Base-by-base conservation (phyloP, 371 early-diverging fungal genomes). In the Mucor circinelloides region DNA sequence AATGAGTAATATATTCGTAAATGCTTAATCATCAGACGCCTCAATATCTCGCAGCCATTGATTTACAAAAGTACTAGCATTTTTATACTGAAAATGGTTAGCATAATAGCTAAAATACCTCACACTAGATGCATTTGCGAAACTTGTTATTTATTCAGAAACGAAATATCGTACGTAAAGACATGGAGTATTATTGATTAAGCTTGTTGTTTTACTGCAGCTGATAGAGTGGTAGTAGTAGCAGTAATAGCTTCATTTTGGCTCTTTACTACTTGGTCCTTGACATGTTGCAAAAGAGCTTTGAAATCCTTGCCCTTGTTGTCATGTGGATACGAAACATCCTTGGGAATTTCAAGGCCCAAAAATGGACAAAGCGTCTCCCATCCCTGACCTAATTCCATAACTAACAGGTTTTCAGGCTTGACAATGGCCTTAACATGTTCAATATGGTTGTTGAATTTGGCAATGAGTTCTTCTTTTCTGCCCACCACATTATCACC, bases 321-420 rank as follows among this genome's bases (percentile, higher is more conserved):
- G 3, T 23, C 40, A 19, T 64, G 64, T 12, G 72, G 72, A 40
- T 64, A 72, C 12, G 64, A 50, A 1, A 42, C 17, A 34, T 25
- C 54, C 0, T 58, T 8, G 6, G 72, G 72, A 1, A 67, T 57
- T 0, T 44, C 57, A 3, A 56, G 31, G 3, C 54, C 55, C 32
- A 72, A 52, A 25, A 72, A 72, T 2, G 32, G 30, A 31, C 72
- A 72, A 23, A 72, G 42, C 4, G 42, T 58, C 42, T 70, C 67
- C 71, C 71, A 70, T 2, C 71, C 67, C 5, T 70, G 58, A 19
- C 71, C 71, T 2, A 71, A n/a, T 28, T 71, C 36, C 60, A 71
- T 52, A 6, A 71, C 44, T 15, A 71, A 38, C 28, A 71, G 21
- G 21, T 71, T 71, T 21, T 74, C 70, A 3, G 73, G 66, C 42